Conservation (phyloP, 441 rosid species). For the Populus hybrid region DNA sequence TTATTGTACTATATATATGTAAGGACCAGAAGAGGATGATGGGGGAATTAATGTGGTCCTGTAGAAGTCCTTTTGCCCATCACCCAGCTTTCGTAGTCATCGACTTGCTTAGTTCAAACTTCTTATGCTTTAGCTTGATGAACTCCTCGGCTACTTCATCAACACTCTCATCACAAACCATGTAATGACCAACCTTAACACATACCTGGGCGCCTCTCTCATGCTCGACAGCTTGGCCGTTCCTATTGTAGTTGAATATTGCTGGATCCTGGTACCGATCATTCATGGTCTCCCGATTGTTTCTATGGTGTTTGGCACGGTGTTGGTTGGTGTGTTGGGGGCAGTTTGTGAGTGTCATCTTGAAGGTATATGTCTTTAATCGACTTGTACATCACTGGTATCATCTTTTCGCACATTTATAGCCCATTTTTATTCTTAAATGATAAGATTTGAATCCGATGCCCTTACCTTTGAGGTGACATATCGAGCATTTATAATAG, state of each 20-base stretch:
- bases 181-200: not conserved
- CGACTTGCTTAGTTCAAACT: slow-evolving; percentile 33
- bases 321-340: slow-evolving; percentile 12
- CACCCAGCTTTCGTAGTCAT: slow-evolving; percentile 1
- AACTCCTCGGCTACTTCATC: slow-evolving; percentile 62
- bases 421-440: slow-evolving; percentile 1
- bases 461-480: slow-evolving; percentile 14
- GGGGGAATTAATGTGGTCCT: not conserved
- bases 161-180: slow-evolving; percentile 28
- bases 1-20: no score
- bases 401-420: not conserved
- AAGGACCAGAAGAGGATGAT: no score
- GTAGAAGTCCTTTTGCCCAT: not conserved
- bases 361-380: not conserved
- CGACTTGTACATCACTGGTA: not conserved
- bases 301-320: not conserved
- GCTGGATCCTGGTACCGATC: not conserved
- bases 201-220: not conserved
- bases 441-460: slow-evolving; percentile 38
- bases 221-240: not conserved
- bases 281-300: not conserved
- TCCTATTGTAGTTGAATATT: not conserved
- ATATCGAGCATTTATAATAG: not conserved
- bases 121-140: slow-evolving; percentile 47
- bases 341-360: slow-evolving; percentile 12